phyloP scores from a whole-genome alignment of 2,329 filamentous ascomycete species.

The Leptographium galeiforme region DNA sequence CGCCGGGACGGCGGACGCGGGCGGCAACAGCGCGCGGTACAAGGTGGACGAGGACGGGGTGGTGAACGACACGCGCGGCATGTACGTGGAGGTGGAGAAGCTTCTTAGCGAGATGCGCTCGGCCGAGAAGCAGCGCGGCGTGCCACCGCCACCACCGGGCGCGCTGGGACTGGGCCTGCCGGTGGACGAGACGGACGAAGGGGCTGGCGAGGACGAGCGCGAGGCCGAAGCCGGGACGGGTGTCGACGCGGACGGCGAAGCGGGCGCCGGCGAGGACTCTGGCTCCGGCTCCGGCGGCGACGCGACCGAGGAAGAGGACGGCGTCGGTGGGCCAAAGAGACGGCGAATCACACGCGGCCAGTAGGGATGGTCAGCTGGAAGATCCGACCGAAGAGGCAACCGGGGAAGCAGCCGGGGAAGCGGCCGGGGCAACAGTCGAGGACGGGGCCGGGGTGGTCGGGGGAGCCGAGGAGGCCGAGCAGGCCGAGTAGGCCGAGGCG shows the following conservation, averaged over 20 bases:
- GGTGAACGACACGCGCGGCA: conserved; percentile 74
- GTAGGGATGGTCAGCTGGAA: background rate
- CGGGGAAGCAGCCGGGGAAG: background rate
- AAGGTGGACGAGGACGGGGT: conserved; percentile 71
- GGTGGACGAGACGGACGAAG: background rate
- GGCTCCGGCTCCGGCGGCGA: conserved; percentile 3
- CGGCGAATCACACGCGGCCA: conserved; percentile 13
- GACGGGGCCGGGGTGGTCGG: background rate
- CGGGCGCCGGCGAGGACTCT: background rate
- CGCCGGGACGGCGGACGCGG: conserved; percentile 8
- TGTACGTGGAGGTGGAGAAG: conserved; percentile 80
- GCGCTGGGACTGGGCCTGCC: conserved; percentile 9
- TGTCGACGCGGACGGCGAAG: conserved; percentile 1
- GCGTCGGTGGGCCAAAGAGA: conserved; percentile 11
- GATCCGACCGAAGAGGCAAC: background rate
- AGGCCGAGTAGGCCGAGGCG: too few species aligned
- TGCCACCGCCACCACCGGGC: conserved; percentile 19
- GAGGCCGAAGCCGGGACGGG: conserved; percentile 5
- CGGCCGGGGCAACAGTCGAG: background rate
- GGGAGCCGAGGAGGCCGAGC: too few species aligned
- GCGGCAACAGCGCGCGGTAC: conserved; percentile 33
- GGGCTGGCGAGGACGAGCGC: conserved; percentile 1
- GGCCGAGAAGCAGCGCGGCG: conserved; percentile 46
- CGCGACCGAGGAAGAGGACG: conserved; percentile 2
- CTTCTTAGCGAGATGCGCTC: conserved; percentile 63